These are phyloP conservation scores for Sphagnum magellanicum DNA, from an alignment of 228 moss, liverwort and hornwort genomes.

Conservation along the genomic window DNA sequence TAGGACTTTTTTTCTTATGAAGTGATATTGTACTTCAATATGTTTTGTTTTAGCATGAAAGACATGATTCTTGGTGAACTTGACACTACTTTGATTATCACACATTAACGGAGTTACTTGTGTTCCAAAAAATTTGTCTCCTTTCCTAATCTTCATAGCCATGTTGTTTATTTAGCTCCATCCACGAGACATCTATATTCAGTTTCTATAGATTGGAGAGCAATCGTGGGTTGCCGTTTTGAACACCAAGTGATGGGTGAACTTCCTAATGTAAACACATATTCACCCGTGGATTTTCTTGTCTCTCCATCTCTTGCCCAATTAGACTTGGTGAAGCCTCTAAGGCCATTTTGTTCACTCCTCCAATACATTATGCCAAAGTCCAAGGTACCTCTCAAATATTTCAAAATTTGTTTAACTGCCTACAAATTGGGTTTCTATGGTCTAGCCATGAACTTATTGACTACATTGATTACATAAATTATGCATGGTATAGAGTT, in stretches of 20 bases:
- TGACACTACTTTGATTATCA: slow-evolving; percentile 1
- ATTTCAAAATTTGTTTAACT: background rate
- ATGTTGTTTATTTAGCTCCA: background rate
- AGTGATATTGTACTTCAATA: slow-evolving; percentile 6
- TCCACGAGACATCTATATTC: background rate
- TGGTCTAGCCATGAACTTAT: background rate
- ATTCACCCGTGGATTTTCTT: background rate
- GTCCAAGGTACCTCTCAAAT: slow-evolving; percentile 1
- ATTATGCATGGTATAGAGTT: background rate
- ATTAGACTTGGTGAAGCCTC: background rate
- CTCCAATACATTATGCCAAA: background rate
- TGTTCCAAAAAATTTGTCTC: background rate
- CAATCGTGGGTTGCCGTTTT: slow-evolving; percentile 1
- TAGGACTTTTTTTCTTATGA: background rate
- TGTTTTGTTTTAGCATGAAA: slow-evolving; percentile 5
- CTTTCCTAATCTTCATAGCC: background rate
- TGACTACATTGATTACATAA: background rate
- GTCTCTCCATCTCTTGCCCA: background rate
- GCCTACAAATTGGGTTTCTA: background rate
- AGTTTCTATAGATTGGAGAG: slow-evolving; percentile 3
- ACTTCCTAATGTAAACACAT: background rate
- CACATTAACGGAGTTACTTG: background rate
- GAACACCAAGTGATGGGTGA: slow-evolving; percentile 2
- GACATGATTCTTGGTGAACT: slow-evolving; percentile 3
- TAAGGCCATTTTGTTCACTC: background rate